Base-by-base conservation (phyloP, 495 filamentous ascomycete species). In the Lophiotrema nucula region DNA sequence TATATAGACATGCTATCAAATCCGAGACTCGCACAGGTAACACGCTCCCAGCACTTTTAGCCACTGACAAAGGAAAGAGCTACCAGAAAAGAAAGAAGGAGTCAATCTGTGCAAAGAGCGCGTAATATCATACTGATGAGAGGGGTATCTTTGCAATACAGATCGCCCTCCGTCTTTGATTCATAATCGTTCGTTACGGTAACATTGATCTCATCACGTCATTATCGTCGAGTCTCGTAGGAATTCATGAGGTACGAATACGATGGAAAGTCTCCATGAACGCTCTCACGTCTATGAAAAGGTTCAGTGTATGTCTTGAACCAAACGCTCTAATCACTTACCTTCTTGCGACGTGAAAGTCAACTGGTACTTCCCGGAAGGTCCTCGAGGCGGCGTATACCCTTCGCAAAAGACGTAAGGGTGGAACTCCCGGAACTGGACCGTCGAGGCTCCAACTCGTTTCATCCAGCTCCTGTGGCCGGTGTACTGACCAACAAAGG, bases 401-500 rank as follows among this genome's bases (percentile, higher is more conserved):
- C 51, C 53, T 18, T 68, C 44, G 41, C 59, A 64, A 51, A 70
- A 68, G 2, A 70, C 51, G 47, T 68, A 70, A 0, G 68, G 68
- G 28, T 61, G 68, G 43, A 70, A 39, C 21, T 61, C 63, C 33
- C 35, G 22, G 16, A 70, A 46, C 23, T 62, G 49, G 5, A 70
- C 33, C 12, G 54, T 62, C 15, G 33, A 52, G 21, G 42, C 22
- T 6, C 55, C 62, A 16, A 70, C 48, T 1, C 62, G 59, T 26
- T 56, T 53, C 48, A 70, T 64, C 66, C 65, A 70, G 25, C 22
- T 39, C 25, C 31, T 53, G 3, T 41, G 21, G 11, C 68, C 66
- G 31, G 68, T 55, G 21, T 69, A 69, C 24, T 64, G 53, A 0
- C 69, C 71, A n/a, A 73, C 60, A 33, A 74, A 74, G 5, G 72